Conservation (phyloP, 805 yeast species). For the Nakazawaea sp. region DNA sequence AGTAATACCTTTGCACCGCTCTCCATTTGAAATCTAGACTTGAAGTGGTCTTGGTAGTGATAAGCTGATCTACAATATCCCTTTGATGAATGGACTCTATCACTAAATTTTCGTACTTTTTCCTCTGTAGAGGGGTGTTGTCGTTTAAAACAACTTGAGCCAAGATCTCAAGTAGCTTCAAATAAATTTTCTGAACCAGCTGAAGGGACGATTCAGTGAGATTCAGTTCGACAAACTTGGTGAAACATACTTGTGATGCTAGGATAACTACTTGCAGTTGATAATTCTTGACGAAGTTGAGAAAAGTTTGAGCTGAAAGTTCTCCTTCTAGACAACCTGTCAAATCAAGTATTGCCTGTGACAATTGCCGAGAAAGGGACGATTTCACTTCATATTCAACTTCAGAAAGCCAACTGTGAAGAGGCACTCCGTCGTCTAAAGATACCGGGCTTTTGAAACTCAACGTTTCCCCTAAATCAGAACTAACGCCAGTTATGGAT, state of each 20-base stretch:
- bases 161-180: constrained; percentile 18
- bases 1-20: constrained; percentile 44
- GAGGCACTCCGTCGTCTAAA: constrained; percentile 29
- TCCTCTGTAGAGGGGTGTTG: constrained; percentile 24
- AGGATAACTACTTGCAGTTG: constrained; percentile 56
- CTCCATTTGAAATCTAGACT: constrained; percentile 34
- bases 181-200: constrained; percentile 3
- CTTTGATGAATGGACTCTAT: constrained; percentile 61
- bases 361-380: constrained; percentile 35
- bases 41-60: constrained; percentile 8
- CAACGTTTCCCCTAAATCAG: constrained; percentile 63
- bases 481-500: constrained; percentile 34
- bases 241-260: constrained; percentile 52
- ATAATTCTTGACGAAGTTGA: constrained; percentile 27
- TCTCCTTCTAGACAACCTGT: constrained; percentile 10
- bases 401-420: constrained; percentile 55
- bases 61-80: constrained; percentile 26
- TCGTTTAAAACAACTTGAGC: constrained; percentile 24
- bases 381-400: constrained; percentile 48
- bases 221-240: constrained; percentile 29
- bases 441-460: constrained; percentile 35
- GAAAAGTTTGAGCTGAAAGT: constrained; percentile 13
- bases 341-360: constrained; percentile 23
- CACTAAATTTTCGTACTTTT: constrained; percentile 51
- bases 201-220: neutral